These are phyloP conservation scores for Microstegium vimineum DNA, from an alignment of 176 grass and related monocot species.

Conservation along the genomic window DNA sequence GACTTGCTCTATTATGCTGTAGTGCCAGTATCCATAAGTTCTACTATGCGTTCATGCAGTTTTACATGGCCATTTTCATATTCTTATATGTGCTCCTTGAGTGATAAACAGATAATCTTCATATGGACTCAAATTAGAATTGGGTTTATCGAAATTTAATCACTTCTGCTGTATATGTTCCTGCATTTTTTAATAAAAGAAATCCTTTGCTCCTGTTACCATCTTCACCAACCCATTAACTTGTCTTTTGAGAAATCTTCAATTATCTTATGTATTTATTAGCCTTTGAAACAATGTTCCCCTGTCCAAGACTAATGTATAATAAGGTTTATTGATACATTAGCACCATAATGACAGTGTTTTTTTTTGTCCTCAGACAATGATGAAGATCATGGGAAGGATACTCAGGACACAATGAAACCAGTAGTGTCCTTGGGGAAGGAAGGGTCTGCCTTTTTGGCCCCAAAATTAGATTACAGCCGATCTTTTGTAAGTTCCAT, in stretches of 20 bases:
- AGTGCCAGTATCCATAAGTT: background rate
- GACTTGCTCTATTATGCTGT: slow-evolving; percentile 2
- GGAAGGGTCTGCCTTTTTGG: slow-evolving; percentile 33
- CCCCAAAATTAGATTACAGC: slow-evolving; percentile 35
- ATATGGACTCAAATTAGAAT: background rate
- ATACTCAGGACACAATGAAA: slow-evolving; percentile 8
- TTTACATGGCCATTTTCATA: background rate
- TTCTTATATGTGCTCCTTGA: background rate
- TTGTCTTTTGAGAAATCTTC: background rate
- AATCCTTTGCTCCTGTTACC: background rate
- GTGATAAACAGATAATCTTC: background rate
- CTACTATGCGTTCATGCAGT: background rate
- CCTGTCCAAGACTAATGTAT: background rate
- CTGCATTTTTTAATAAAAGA: background rate
- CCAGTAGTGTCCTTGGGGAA: slow-evolving; percentile 36
- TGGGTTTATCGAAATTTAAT: background rate
- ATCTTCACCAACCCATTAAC: background rate
- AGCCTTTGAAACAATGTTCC: slow-evolving; percentile 4
- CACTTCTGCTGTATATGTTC: background rate
- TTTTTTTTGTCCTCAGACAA: slow-evolving; percentile 38
- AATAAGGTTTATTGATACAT: background rate
- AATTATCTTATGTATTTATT: background rate
- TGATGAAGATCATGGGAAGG: slow-evolving; percentile 37
- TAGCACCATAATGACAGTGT: slow-evolving; percentile 1
- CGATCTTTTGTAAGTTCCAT: slow-evolving; percentile 61